Percentiles rank a stretch among this genome's conserved stretches.
Evolutionary conservation across 768 basidiomycete genomes (phyloP).

Genomic region (Naganishia vaughanmartiniae): DNA sequence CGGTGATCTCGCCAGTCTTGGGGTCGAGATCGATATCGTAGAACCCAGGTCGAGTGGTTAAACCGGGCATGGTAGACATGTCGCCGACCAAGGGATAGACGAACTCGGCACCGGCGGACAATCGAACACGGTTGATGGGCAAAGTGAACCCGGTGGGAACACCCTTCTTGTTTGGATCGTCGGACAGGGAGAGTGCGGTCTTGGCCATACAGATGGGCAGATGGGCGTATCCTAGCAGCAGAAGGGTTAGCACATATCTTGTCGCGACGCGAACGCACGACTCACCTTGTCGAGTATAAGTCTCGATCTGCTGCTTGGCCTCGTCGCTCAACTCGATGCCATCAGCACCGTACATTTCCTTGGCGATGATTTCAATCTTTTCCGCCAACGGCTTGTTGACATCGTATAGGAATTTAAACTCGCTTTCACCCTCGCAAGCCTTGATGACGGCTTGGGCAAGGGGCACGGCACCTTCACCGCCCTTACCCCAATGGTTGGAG

Average conservation of each 20-base stretch:
- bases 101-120: constrained; percentile 93
- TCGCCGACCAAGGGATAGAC: constrained; percentile 79
- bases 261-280: background rate
- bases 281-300: constrained; percentile 88
- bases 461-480: constrained; percentile 81
- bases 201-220: constrained; percentile 87
- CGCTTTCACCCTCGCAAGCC: constrained; percentile 71
- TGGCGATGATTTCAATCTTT: constrained; percentile 83
- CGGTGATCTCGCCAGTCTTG: constrained; percentile 75
- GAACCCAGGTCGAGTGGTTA: constrained; percentile 79
- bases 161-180: constrained; percentile 84
- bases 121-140: constrained; percentile 79
- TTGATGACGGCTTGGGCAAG: constrained; percentile 89
- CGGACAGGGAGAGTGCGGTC: constrained; percentile 96
- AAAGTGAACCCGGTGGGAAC: constrained; percentile 89
- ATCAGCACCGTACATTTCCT: constrained; percentile 90
- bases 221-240: constrained; percentile 37
- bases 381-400: constrained; percentile 74
- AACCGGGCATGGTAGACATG: constrained; percentile 98
- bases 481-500: constrained; percentile 96
- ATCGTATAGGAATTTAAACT: constrained; percentile 91
- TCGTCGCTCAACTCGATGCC: constrained; percentile 81
- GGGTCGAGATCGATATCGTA: constrained; percentile 52
- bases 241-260: background rate
- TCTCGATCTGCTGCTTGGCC: constrained; percentile 79